These are phyloP conservation scores for Ogataea wickerhamii DNA, from an alignment of 805 yeast species.

Conservation along the genomic window DNA sequence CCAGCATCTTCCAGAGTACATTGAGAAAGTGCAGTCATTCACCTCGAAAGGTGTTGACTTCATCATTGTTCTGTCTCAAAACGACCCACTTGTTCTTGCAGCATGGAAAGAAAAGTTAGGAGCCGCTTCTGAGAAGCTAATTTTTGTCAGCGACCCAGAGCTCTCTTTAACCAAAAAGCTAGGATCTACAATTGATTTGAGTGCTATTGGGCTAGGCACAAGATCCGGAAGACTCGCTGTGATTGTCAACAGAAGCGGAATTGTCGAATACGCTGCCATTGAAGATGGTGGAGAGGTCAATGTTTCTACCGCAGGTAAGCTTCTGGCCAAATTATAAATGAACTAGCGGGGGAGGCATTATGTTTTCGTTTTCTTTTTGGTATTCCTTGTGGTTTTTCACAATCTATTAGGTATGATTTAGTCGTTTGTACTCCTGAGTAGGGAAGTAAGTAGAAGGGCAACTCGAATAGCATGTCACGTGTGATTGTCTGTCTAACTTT, in stretches of 20 bases:
- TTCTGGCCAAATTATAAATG: conserved; percentile 23
- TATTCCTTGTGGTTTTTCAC: too few relatives aligned
- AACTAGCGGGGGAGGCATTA: conserved; percentile 1
- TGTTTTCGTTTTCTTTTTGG: conserved; percentile 1
- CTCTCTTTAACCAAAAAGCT: conserved; percentile 53
- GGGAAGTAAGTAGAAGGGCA: too few relatives aligned
- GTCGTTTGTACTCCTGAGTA: too few relatives aligned
- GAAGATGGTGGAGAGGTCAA: conserved; percentile 29
- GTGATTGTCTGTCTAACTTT: too few relatives aligned
- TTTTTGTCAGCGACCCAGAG: conserved; percentile 65
- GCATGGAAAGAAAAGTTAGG: conserved; percentile 61
- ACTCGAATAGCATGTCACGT: too few relatives aligned
- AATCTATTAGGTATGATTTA: too few relatives aligned
- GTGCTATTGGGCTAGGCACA: conserved; percentile 49
- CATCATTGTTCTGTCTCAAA: conserved; percentile 60
- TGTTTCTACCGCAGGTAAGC: conserved; percentile 24
- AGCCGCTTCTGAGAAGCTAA: conserved; percentile 33
- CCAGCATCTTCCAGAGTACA: conserved; percentile 67
- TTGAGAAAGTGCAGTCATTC: conserved; percentile 47
- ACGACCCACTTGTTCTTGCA: conserved; percentile 66
- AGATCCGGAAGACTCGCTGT: conserved; percentile 68
- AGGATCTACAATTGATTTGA: conserved; percentile 56
- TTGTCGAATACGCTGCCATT: conserved; percentile 31
- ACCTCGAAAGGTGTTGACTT: conserved; percentile 59
- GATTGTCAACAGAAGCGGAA: conserved; percentile 49